A percentile compares a stretch with the other conserved stretches of the same genome.
Conservation (phyloP, 2,329 filamentous ascomycete genomes). For the Blastomyces silverae region DNA sequence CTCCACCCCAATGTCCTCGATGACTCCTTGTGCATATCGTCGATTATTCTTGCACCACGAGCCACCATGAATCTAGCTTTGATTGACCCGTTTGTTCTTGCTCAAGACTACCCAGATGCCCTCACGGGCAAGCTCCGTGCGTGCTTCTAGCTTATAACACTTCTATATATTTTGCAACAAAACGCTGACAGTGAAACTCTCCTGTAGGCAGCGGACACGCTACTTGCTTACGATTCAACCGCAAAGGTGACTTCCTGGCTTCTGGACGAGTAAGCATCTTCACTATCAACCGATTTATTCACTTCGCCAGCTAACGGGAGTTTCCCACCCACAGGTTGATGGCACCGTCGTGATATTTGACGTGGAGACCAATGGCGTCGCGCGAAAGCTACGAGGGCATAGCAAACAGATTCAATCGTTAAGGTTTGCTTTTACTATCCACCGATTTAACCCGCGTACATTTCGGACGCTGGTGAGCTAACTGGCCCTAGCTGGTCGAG, state of each 20-base stretch:
- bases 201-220: slow-evolving; percentile 54
- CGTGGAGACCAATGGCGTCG: slow-evolving; percentile 93
- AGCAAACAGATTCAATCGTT: slow-evolving; percentile 89
- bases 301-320: slow-evolving; percentile 11
- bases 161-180: slow-evolving; percentile 33
- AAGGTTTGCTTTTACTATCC: slow-evolving; percentile 40
- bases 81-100: slow-evolving; percentile 63
- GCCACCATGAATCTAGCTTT: slow-evolving; percentile 62
- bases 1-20: neutral
- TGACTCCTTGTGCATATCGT: slow-evolving; percentile 6
- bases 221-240: slow-evolving; percentile 75
- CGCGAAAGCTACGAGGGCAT: slow-evolving; percentile 87
- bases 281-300: neutral
- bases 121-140: slow-evolving; percentile 78
- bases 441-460: neutral
- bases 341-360: slow-evolving; percentile 95
- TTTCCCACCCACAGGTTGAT: slow-evolving; percentile 52
- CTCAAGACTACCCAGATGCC: slow-evolving; percentile 81
- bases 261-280: slow-evolving; percentile 65
- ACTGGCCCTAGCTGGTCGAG: slow-evolving; percentile 65
- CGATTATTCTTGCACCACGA: slow-evolving; percentile 7
- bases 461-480: neutral
- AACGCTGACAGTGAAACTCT: slow-evolving; percentile 16
- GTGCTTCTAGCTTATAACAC: slow-evolving; percentile 33
- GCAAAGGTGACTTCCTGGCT: slow-evolving; percentile 87